Evolutionary conservation across 2,329 filamentous ascomycete species (phyloP).

Genomic region (Colletotrichum liaoningense): DNA sequence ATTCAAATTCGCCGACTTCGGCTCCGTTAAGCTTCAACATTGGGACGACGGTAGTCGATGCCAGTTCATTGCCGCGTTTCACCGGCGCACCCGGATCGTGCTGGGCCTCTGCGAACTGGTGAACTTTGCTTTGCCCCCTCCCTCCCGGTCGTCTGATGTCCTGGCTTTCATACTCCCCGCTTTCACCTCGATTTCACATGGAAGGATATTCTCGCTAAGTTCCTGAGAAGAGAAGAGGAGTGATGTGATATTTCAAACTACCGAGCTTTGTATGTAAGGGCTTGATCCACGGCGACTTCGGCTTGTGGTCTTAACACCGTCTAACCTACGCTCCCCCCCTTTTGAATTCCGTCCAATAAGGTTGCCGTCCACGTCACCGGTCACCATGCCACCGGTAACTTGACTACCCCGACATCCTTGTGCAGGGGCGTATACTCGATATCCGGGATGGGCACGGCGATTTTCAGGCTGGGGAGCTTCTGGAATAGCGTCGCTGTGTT

Average conservation of each 20-base stretch:
- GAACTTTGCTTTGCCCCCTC: not conserved
- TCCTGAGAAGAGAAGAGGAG: not conserved
- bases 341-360: not conserved
- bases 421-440: conserved; percentile 51
- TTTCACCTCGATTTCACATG: not conserved
- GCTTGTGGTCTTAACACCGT: no score
- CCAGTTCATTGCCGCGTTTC: not conserved
- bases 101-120: not conserved
- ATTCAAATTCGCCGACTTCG: conserved; percentile 5
- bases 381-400: conserved; percentile 50
- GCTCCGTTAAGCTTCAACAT: not conserved
- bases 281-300: no score
- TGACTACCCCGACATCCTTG: conserved; percentile 54
- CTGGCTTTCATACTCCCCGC: not conserved
- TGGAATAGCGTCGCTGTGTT: conserved; percentile 46
- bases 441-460: conserved; percentile 52
- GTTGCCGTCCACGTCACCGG: no score
- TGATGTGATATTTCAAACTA: not conserved
- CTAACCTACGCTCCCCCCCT: not conserved
- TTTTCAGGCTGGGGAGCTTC: conserved; percentile 51
- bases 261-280: not conserved
- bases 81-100: not conserved
- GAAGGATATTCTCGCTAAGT: not conserved
- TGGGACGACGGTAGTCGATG: not conserved
- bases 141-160: not conserved